Conservation (phyloP, 2,329 filamentous ascomycete species). For the Intubia oerlemansii region DNA sequence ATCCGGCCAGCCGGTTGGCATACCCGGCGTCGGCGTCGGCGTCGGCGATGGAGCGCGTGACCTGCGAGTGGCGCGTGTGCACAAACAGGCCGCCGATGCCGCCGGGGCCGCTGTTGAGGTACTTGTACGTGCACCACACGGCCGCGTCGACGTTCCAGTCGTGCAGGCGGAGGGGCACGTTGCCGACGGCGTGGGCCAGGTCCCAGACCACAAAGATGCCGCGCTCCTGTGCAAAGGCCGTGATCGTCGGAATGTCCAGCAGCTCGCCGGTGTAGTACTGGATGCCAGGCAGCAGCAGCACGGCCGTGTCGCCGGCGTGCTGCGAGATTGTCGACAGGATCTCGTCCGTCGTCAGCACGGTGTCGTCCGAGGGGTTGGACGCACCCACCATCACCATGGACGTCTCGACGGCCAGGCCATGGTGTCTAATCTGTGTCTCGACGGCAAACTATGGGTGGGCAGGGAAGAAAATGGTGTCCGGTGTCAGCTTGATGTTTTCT, state of each 20-base stretch:
- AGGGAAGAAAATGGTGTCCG: neutral
- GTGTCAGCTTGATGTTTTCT: neutral
- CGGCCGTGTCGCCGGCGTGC: conserved; percentile 48
- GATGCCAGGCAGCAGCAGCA: conserved; percentile 67
- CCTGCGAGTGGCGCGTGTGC: conserved; percentile 48
- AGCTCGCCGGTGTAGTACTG: conserved; percentile 86
- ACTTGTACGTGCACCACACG: conserved; percentile 93
- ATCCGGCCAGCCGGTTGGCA: conserved; percentile 50
- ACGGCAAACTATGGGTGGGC: conserved; percentile 47
- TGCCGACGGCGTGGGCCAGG: conserved; percentile 46
- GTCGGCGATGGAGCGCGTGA: conserved; percentile 15
- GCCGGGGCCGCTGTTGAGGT: conserved; percentile 71
- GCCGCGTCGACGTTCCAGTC: conserved; percentile 88
- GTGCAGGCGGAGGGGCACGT: conserved; percentile 58
- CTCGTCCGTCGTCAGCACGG: conserved; percentile 46
- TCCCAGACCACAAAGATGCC: conserved; percentile 40
- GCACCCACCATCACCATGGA: conserved; percentile 59
- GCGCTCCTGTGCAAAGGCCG: conserved; percentile 42
- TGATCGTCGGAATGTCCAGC: conserved; percentile 66
- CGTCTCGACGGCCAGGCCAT: conserved; percentile 42
- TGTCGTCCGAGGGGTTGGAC: conserved; percentile 18
- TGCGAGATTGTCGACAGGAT: conserved; percentile 54
- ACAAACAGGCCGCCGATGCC: conserved; percentile 69
- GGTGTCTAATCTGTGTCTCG: conserved; percentile 58
- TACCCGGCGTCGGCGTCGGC: conserved; percentile 20